Evolutionary conservation across 371 early-diverging fungal genomes (phyloP), one percentile per base, ranked within the genome.

Genomic region (Hamiltosporidium tvaerminnensis): DNA sequence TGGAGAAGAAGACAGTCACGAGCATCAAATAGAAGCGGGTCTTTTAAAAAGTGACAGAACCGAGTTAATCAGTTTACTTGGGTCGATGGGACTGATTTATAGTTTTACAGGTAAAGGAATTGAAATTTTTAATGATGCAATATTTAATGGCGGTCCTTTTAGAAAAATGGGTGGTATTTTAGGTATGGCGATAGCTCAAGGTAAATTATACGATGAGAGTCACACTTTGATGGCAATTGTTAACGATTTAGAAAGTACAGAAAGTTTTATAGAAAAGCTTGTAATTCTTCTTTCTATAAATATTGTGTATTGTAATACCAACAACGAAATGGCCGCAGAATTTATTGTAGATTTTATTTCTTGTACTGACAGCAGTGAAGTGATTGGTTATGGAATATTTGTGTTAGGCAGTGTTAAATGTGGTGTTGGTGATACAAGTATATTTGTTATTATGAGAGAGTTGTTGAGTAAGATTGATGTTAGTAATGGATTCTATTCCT

Each of bases 1-100:
- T n/a, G n/a, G n/a, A n/a, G 47, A 52, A 3, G 10, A 35, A 32
- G 52, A 58, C 12, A 53, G 38, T 10, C 47, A 63, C 14, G 16
- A 61, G 41, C 16, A 34, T 57, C 33, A 58, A 56, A n/a, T n/a
- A n/a, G n/a, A n/a, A n/a, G 16, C n/a, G 37, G n/a, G 49, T 1
- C 36, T 62, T 41, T 37, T 58, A 34, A 47, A 52, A 23, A 39
- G 54, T 32, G 39, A 62, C 37, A 58, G 54, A 16, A 36, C 60
- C 1, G 60, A 63, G 44, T 33, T 62, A 0, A 48, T 63, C 30
- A 37, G 59, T 30, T 38, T 69, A 32, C 38, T 64, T 49, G 64
- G 64, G 12, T 63, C 66, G 36, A 53, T 63, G 33, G 78, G 78
- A 9, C 50, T 68, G 23, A 67, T 78, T 23, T 53, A 68, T 57